Base-by-base conservation (phyloP, 345 rosid genomes). In the Eucalyptus polyanthemos region DNA sequence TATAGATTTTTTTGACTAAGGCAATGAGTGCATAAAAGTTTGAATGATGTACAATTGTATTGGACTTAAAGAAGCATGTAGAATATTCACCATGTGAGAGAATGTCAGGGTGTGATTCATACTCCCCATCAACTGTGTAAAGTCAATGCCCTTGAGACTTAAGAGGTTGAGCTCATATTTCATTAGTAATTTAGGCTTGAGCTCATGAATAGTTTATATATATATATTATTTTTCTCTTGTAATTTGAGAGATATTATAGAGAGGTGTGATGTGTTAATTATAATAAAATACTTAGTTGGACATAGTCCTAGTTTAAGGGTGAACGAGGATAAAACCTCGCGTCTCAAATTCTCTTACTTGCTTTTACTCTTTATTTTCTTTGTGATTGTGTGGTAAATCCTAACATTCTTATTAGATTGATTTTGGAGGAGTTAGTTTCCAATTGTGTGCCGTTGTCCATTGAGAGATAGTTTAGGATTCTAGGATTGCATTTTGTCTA, bases 361-460 rank as follows among this genome's bases (percentile, higher is more conserved):
- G 65, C 65, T 60, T 27, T 27, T 60, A 5, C 69, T 60, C 5
- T 60, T 13, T 31, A 65, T 29, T 65, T 14, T 65, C 11, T 29
- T 65, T 65, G 8, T n/a, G 76, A n/a, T 65, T 14, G 40, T n/a
- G 21, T 0, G 2, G 5, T 14, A 0, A n/a, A 65, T 0, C 31
- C 8, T 60, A 27, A 60, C 37, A 65, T 53, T 9, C 19, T 10
- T 11, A 21, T 76, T 40, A 21, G 8, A 76, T 3, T 12, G 3
- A 42, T 76, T 76, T 76, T 12, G 45, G 8, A 21, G 83, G 27
- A 40, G 47, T 7, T 14, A 11, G 4, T 76, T 76, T 76, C 13
- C 15, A 37, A 25, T 76, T 4, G 27, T 6, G 9, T 22, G 47
- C 29, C 2, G 7, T 6, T 40, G 85, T 40, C 8, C 14, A 14